Base-by-base conservation (phyloP, 805 yeast genomes). In the Blastobotrys attinorum region DNA sequence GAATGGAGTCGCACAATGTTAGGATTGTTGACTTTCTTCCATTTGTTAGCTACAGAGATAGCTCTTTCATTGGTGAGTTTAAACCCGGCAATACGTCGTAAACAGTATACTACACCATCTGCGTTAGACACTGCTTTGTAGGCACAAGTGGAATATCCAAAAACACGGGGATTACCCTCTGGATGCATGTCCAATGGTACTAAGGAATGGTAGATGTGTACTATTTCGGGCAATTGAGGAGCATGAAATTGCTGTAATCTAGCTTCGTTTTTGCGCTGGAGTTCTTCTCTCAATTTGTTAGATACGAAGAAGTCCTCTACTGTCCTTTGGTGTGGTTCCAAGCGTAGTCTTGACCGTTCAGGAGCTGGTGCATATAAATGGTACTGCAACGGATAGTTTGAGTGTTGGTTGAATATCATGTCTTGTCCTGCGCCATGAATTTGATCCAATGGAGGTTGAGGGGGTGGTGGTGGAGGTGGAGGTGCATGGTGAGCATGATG, bases 351-450 rank as follows among this genome's bases (percentile, higher is more conserved):
- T 56, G 81, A 79, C 10, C 44, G 32, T 3, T 39, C 23, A 7
- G 96, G 90, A 23, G 77, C 73, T 2, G 97, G 97, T 0, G 96
- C 92, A 63, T 90, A 89, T 32, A 87, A 64, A 63, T 89, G 96
- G 59, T 85, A 84, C 56, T 87, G 87, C 36, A 85, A 65, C 52
- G 65, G 62, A 37, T 55, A 50, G 13, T 52, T 46, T n/a, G 56
- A 47, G 27, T 56, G 62, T 22, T 47, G 52, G 23, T 49, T 48
- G 25, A 39, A 53, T 29, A 48, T 41, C 46, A 43, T 40, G 29
- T 44, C 47, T 27, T 40, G 47, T 16, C 44, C 44, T 7, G 39
- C 44, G 13, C 37, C 37, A 37, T 33, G 44, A 13, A 38, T 16
- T 10, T 15, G 16, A 35, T 20, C 11, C 31, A 17, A 22, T 10